Conservation (phyloP, 2,329 filamentous ascomycete genomes). For the Cercospora sojina region DNA sequence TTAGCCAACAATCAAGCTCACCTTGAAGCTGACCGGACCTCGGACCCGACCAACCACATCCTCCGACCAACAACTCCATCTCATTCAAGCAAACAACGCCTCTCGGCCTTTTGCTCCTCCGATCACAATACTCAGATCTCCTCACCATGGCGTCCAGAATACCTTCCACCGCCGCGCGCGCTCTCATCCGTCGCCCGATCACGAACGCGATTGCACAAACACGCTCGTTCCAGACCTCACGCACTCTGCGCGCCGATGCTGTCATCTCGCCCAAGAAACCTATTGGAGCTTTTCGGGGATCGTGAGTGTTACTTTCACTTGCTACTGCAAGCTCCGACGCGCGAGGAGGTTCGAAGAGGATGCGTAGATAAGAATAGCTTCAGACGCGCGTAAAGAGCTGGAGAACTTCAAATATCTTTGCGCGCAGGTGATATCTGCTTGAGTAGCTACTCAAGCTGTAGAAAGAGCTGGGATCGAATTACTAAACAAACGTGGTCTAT, state of each 20-base stretch:
- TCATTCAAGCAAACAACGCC: not conserved
- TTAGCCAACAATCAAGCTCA: not conserved
- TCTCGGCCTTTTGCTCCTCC: not conserved
- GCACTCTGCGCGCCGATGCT: conserved; percentile 23
- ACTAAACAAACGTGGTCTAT: no score
- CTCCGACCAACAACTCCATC: not conserved
- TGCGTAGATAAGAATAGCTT: no score
- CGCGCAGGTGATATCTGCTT: not conserved
- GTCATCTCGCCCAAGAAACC: conserved; percentile 60
- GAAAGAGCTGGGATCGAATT: no score
- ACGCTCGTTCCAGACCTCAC: conserved; percentile 42
- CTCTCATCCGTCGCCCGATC: conserved; percentile 23
- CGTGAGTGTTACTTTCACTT: conserved; percentile 56
- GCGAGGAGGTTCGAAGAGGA: no score
- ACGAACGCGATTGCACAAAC: conserved; percentile 10
- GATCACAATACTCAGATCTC: not conserved
- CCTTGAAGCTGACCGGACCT: not conserved
- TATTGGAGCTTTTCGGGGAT: conserved; percentile 69
- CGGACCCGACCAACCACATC: not conserved
- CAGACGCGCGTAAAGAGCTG: not conserved
- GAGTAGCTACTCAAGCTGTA: not conserved
- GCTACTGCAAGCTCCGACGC: no score
- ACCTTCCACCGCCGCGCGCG: conserved; percentile 40
- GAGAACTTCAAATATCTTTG: not conserved
- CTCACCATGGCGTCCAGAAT: conserved; percentile 13